Percentiles rank a stretch among this genome's conserved stretches.
Evolutionary conservation across 2,329 filamentous ascomycete species (phyloP).

Genomic region (Delphinella strobiligena): DNA sequence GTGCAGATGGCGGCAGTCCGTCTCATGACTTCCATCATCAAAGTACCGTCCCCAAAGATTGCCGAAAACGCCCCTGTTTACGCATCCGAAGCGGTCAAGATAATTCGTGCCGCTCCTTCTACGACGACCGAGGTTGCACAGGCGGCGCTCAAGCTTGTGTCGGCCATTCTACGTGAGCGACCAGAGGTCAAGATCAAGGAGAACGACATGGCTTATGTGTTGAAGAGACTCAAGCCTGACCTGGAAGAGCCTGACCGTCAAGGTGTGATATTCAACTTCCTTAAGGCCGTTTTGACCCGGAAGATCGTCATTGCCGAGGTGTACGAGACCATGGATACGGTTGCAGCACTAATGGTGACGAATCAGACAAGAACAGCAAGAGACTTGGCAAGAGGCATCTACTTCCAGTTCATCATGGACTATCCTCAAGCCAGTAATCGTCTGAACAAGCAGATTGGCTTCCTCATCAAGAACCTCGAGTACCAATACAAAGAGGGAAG

Average conservation of each 20-base stretch:
- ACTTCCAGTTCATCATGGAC: slow-evolving; percentile 86
- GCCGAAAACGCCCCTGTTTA: slow-evolving; percentile 66
- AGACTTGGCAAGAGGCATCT: slow-evolving; percentile 77
- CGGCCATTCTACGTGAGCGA: slow-evolving; percentile 72
- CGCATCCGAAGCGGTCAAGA: slow-evolving; percentile 70
- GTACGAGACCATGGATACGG: slow-evolving; percentile 83
- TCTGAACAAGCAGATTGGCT: slow-evolving; percentile 79
- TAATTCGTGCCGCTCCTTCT: slow-evolving; percentile 63
- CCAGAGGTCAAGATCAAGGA: slow-evolving; percentile 67
- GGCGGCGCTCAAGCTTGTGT: slow-evolving; percentile 76
- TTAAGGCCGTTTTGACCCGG: slow-evolving; percentile 74
- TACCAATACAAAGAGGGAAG: slow-evolving; percentile 83
- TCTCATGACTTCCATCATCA: slow-evolving; percentile 73
- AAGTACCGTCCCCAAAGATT: slow-evolving; percentile 61
- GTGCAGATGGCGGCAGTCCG: slow-evolving; percentile 81
- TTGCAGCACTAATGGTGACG: slow-evolving; percentile 86
- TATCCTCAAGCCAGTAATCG: slow-evolving; percentile 86
- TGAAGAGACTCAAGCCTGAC: slow-evolving; percentile 73
- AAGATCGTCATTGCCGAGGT: slow-evolving; percentile 77
- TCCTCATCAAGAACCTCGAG: slow-evolving; percentile 80
- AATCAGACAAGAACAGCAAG: slow-evolving; percentile 84
- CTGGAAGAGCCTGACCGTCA: slow-evolving; percentile 87
- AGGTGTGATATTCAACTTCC: slow-evolving; percentile 87
- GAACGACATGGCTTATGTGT: slow-evolving; percentile 67
- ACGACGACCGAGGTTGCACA: slow-evolving; percentile 78